Evolutionary conservation across 1,284 basidiomycete genomes (phyloP), one percentile per base, ranked within the genome.

Genomic region (Puccinia brachypodii): DNA sequence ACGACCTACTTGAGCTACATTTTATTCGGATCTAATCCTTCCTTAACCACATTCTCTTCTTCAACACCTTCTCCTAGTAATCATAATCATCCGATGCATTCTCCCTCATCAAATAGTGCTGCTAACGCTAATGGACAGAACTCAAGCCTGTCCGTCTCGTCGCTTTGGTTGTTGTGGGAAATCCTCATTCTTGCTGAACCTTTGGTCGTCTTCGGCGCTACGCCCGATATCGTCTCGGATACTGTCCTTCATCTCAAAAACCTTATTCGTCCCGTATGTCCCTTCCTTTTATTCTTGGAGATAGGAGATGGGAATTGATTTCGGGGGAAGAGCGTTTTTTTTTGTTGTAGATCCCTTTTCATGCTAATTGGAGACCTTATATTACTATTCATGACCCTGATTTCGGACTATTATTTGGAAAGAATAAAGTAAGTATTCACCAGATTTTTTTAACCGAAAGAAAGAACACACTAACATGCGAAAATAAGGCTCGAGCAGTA

Each of bases 311-410:
- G n/a, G n/a, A n/a, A n/a, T n/a, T n/a, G n/a, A n/a, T n/a, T 73
- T 31, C 47, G 16, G 3, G 16, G 40, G 19, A 25, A 25, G 3
- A 25, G 11, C 25, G 85, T 4, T 84, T 83, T 9, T 85, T 82
- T 47, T n/a, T 28, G 13, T 74, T 16, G 11, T 56, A 78, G 76
- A 78, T 78, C 25, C 94, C 94, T 0, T 89, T 94, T 25, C 91
- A 92, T 0, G 91, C 91, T 2, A 96, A 98, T 85, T 91, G 94
- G 84, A 89, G 96, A 9, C 96, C 96, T 0, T 98, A 96, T 86
- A 93, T 98, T 84, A 97, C 95, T 22, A 95, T 98, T 83, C 96
- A 98, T 86, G 96, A 98, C 85, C 90, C 90, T 56, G 95, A 98
- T 84, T 92, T 94, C 84, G 85, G 89, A 0, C 85, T 89, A 0